phyloP scores from a whole-genome alignment of 2,329 filamentous ascomycete species.

The Colletotrichum gloeosporioides region DNA sequence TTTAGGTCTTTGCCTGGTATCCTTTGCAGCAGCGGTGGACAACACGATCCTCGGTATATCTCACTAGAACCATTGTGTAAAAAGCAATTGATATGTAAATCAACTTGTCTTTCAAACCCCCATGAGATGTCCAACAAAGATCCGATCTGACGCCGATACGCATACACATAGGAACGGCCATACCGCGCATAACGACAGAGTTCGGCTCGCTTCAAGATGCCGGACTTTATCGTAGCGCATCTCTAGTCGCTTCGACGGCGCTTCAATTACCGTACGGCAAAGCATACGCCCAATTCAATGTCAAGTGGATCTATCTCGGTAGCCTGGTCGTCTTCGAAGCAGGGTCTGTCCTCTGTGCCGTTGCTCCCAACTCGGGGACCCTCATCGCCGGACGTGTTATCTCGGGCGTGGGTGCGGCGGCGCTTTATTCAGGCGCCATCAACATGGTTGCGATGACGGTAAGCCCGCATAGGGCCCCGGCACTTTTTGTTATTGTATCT shows the following conservation, averaged over 20 bases:
- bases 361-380: constrained; percentile 49
- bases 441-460: constrained; percentile 47
- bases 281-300: constrained; percentile 59
- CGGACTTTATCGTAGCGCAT: background rate
- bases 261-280: constrained; percentile 59
- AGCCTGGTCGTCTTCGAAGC: constrained; percentile 48
- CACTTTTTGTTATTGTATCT: constrained; percentile 56
- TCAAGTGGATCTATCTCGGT: constrained; percentile 46
- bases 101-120: background rate
- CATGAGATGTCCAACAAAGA: background rate
- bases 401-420: constrained; percentile 55
- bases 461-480: constrained; percentile 33
- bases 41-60: background rate
- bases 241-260: background rate
- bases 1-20: background rate
- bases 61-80: background rate
- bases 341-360: constrained; percentile 47
- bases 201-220: constrained; percentile 22
- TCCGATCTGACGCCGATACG: constrained; percentile 35
- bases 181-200: constrained; percentile 22
- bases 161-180: constrained; percentile 27
- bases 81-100: background rate
- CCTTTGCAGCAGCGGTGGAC: background rate
- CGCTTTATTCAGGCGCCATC: constrained; percentile 54
- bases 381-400: constrained; percentile 60